Percentiles rank a stretch among this genome's conserved stretches.
These are phyloP conservation scores for Chondrus crispus DNA, from an alignment of 23 red algal species.

Conservation along the genomic window DNA sequence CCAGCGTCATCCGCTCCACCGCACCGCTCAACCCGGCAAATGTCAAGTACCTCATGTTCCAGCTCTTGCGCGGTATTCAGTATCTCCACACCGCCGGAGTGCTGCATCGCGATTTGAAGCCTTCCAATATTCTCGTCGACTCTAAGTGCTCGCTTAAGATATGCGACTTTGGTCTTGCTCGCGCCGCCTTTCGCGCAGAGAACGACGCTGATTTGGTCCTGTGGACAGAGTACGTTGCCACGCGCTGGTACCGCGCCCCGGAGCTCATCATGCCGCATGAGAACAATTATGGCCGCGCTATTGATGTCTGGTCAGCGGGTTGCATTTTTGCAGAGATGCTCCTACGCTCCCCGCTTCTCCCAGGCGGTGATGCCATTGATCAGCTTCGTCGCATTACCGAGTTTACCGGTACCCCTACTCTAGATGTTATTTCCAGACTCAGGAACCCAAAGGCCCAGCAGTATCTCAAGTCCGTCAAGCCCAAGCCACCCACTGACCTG, in stretches of 20 bases:
- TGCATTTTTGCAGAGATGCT: constrained; percentile 99
- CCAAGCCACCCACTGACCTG: not conserved
- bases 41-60: constrained; percentile 95
- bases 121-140: constrained; percentile 89
- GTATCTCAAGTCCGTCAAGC: constrained; percentile 45
- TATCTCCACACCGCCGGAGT: constrained; percentile 90
- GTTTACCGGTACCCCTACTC: constrained; percentile 71
- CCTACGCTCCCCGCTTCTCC: constrained; percentile 70
- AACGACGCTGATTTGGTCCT: constrained; percentile 62
- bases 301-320: constrained; percentile 92
- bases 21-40: constrained; percentile 78
- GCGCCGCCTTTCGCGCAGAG: constrained; percentile 75
- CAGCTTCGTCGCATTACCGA: constrained; percentile 80
- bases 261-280: constrained; percentile 84
- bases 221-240: constrained; percentile 84
- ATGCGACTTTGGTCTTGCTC: constrained; percentile 97
- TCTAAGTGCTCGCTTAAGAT: constrained; percentile 72
- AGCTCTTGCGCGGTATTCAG: constrained; percentile 85
- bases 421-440: constrained; percentile 65
- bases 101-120: constrained; percentile 92
- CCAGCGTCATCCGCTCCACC: constrained; percentile 72
- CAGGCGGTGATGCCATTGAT: constrained; percentile 69
- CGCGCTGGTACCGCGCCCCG: constrained; percentile 86
- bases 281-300: constrained; percentile 81
- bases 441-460: constrained; percentile 59